Conservation (phyloP, 1,284 basidiomycete species). For the Austroboletus novae-zelandiae region DNA sequence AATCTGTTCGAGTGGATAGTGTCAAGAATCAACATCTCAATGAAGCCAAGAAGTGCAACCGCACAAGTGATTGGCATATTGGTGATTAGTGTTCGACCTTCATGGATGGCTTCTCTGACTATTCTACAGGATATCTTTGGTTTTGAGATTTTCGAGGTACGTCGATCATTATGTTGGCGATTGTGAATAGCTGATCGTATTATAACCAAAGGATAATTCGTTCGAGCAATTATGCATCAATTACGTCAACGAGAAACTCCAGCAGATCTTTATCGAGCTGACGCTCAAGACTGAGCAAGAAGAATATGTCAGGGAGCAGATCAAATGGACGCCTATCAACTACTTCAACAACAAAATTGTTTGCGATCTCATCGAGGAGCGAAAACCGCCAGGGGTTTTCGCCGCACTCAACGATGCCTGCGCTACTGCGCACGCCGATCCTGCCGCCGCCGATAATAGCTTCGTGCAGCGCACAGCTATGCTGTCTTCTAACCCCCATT, state of each 20-base stretch:
- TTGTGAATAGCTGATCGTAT: background rate
- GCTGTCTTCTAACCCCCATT: conserved; percentile 83
- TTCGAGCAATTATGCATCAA: conserved; percentile 99
- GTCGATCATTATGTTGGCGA: background rate
- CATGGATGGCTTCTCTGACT: conserved; percentile 6
- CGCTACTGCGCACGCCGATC: conserved; percentile 97
- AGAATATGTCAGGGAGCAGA: conserved; percentile 97
- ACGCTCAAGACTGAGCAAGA: conserved; percentile 99
- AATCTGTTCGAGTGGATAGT: conserved; percentile 99
- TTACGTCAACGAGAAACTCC: conserved; percentile 99
- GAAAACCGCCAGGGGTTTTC: conserved; percentile 95
- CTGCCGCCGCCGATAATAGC: conserved; percentile 93
- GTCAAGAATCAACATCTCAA: conserved; percentile 91
- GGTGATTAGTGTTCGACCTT: conserved; percentile 38
- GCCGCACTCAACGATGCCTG: conserved; percentile 98
- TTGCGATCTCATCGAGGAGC: conserved; percentile 97
- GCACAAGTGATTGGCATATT: conserved; percentile 95
- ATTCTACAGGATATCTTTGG: conserved; percentile 85
- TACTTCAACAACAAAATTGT: conserved; percentile 98
- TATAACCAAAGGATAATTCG: conserved; percentile 81
- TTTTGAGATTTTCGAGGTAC: conserved; percentile 94
- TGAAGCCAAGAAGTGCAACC: conserved; percentile 79
- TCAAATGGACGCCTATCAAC: conserved; percentile 99
- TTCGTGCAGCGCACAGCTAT: conserved; percentile 90
- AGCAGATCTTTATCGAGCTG: conserved; percentile 99